phyloP scores from a whole-genome alignment of 2,329 filamentous ascomycete species.

The Pyricularia sp. region DNA sequence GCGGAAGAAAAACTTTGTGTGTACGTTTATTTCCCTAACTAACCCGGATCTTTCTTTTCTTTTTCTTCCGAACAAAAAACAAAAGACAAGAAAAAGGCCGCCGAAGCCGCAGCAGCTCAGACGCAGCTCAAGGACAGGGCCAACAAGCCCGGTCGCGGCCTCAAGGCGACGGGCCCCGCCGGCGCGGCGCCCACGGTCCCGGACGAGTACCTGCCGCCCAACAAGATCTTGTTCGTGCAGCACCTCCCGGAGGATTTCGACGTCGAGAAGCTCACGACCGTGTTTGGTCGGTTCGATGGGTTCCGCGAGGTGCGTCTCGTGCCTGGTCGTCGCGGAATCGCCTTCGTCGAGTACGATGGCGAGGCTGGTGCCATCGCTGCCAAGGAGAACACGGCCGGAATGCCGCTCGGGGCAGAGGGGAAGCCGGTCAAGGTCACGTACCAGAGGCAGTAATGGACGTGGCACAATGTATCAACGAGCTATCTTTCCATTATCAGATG shows the following conservation, averaged over 20 bases:
- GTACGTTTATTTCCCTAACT: background rate
- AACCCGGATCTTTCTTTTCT: background rate
- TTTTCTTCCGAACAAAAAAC: background rate
- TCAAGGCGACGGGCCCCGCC: constrained; percentile 56
- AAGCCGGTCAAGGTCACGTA: constrained; percentile 91
- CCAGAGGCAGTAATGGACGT: constrained; percentile 58
- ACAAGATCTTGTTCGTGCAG: constrained; percentile 92
- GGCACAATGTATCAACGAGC: background rate
- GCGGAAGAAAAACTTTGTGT: background rate
- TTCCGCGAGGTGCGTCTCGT: constrained; percentile 89
- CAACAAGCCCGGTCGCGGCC: constrained; percentile 16
- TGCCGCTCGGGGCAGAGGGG: constrained; percentile 51
- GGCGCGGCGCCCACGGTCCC: constrained; percentile 58
- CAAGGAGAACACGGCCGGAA: constrained; percentile 84
- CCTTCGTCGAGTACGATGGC: constrained; percentile 91
- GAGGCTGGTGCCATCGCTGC: constrained; percentile 83
- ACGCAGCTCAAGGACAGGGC: constrained; percentile 29
- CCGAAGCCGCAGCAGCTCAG: constrained; percentile 55
- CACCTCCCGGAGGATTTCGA: constrained; percentile 81
- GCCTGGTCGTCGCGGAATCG: constrained; percentile 74
- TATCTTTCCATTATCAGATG: background rate
- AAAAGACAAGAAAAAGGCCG: constrained; percentile 62
- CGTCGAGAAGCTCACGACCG: constrained; percentile 61
- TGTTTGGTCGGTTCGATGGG: constrained; percentile 84
- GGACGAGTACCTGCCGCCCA: constrained; percentile 96